These are phyloP conservation scores for Fusarium chaquense DNA, from an alignment of 2,329 filamentous ascomycete genomes.

Conservation along the genomic window DNA sequence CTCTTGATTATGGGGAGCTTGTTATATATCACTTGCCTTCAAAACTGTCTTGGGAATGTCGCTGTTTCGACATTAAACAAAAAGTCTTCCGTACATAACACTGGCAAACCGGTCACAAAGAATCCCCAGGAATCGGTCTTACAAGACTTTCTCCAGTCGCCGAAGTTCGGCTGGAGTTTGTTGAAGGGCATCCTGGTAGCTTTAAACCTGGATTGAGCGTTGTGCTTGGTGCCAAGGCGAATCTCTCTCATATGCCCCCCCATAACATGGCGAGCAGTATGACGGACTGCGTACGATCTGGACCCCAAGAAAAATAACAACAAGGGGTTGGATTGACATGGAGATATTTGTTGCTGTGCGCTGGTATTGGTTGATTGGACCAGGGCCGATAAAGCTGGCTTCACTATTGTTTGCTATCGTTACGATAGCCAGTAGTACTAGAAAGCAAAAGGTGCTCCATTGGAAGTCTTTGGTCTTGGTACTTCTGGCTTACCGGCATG, in stretches of 20 bases:
- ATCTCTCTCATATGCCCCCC: background rate
- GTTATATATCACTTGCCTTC: too few relatives aligned
- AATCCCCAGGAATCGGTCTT: background rate
- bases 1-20: fast-evolving
- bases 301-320: background rate
- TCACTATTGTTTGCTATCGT: background rate
- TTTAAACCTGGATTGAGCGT: background rate
- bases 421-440: background rate
- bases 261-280: background rate
- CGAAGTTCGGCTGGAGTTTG: background rate
- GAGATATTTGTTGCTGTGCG: background rate
- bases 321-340: background rate
- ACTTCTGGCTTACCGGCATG: background rate
- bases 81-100: too few relatives aligned
- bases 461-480: background rate
- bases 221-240: fast-evolving
- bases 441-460: background rate
- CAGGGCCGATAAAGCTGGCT: background rate
- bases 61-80: fast-evolving
- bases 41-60: too few relatives aligned
- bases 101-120: too few relatives aligned
- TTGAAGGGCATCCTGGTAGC: fast-evolving
- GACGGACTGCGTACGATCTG: background rate
- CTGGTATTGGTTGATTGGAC: background rate
- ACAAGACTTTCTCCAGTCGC: background rate